Evolutionary conservation across 306 rosid species (phyloP), one percentile per base, ranked within the genome.

Genomic region (Comarum palustre): DNA sequence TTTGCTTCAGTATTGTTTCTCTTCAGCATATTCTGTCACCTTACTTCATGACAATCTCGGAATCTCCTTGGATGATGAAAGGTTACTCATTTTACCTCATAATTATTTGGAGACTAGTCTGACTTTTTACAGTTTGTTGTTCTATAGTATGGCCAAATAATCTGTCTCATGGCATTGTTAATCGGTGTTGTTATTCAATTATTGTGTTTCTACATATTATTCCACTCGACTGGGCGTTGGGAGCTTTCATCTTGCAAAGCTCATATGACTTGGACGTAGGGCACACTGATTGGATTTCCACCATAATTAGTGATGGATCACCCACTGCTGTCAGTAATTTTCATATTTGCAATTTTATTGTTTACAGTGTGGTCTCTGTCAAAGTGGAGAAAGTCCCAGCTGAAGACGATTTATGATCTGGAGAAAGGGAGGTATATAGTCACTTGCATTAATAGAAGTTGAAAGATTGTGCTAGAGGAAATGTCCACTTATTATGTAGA

Each of bases 151-250:
- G 45, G 29, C 38, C 38, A n/a, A 19, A 27, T 68, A 19, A n/a
- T 19, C 22, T 34, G 47, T 22, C 46, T 19, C 47, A 36, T 34
- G 25, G 12, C 42, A 3, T 60, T 13, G 36, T 60, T 7, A 27
- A 16, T 60, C 0, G 1, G 32, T 13, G 36, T 22, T 13, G 36
- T 22, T 6, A 6, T 59, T 16, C 41, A 31, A 60, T 31, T 57
- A 57, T 27, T 57, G 32, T 57, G 63, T 57, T 13, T 55, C 38
- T 10, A 19, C 0, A 10, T 58, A 25, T 58, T 2, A 14, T 85
- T 71, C 94, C 98, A 0, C 97, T 93, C n/a, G 98, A 93, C 77
- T 93, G 98, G 98, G 97, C 97, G 46, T 70, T 93, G 83, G 98
- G 98, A 79, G 97, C 98, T 77, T 93, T 93, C 84, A 89, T 93